phyloP scores from a whole-genome alignment of 495 filamentous ascomycete genomes.

The Tuber brumale region DNA sequence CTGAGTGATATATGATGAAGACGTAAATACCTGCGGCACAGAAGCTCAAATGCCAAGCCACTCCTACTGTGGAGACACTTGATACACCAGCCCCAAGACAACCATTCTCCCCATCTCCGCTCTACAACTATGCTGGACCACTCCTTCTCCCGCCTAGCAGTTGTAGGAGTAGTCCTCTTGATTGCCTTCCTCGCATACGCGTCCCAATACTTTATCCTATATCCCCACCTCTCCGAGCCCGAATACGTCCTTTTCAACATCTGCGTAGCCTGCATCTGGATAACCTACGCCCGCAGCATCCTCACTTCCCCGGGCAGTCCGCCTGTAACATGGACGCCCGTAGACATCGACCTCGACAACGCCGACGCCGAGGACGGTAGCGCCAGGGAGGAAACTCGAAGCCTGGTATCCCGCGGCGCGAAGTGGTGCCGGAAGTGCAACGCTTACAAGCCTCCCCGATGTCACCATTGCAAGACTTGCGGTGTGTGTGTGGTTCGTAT shows the following conservation, averaged over 20 bases:
- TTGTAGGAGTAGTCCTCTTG: constrained; percentile 27
- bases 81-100: neutral
- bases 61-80: constrained; percentile 7
- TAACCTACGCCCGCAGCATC: constrained; percentile 71
- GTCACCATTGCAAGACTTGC: constrained; percentile 90
- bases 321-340: constrained; percentile 10
- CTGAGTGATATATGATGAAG: neutral
- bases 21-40: neutral
- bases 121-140: constrained; percentile 38
- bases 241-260: constrained; percentile 67
- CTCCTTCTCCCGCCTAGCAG: constrained; percentile 35
- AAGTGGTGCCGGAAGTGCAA: constrained; percentile 84
- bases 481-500: constrained; percentile 83
- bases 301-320: constrained; percentile 64
- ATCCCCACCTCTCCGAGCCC: constrained; percentile 58
- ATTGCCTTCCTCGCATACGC: constrained; percentile 66
- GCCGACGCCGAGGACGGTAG: constrained; percentile 39
- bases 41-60: neutral
- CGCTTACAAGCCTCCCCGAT: constrained; percentile 71
- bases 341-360: constrained; percentile 21
- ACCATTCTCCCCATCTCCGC: neutral
- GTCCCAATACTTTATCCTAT: constrained; percentile 75
- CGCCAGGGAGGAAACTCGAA: constrained; percentile 32
- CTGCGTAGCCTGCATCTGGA: constrained; percentile 65
- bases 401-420: constrained; percentile 41